A percentile compares a stretch with the other conserved stretches of the same genome.
Conservation (phyloP, 805 yeast genomes). For the Kodamaea hsintzibuensis region DNA sequence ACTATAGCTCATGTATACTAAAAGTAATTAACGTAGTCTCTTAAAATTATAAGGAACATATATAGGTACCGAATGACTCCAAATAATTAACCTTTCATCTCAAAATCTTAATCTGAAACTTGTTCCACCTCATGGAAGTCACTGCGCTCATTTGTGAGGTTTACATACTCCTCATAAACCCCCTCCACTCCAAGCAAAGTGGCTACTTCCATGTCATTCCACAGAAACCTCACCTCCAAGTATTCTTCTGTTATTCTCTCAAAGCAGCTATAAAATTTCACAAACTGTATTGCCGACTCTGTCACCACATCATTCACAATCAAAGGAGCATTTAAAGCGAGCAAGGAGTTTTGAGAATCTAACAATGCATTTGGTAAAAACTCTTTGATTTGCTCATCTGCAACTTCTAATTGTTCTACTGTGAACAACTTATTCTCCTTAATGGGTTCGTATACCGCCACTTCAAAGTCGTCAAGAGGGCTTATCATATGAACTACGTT, state of each 20-base stretch:
- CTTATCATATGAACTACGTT: conserved; percentile 73
- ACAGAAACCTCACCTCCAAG: conserved; percentile 41
- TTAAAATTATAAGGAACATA: too few species aligned
- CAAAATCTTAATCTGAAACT: not conserved
- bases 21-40: too few species aligned
- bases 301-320: conserved; percentile 57
- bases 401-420: conserved; percentile 41
- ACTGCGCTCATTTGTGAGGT: not conserved
- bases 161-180: conserved; percentile 20
- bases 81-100: too few species aligned
- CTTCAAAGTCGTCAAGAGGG: conserved; percentile 61
- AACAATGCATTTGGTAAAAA: conserved; percentile 62
- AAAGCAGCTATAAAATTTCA: conserved; percentile 47
- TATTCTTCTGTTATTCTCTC: conserved; percentile 36
- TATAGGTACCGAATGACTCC: too few species aligned
- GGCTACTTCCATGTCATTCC: conserved; percentile 62
- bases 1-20: too few species aligned
- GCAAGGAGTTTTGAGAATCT: conserved; percentile 56
- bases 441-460: conserved; percentile 64
- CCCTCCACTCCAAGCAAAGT: conserved; percentile 71
- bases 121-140: not conserved
- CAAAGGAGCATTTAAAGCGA: conserved; percentile 63
- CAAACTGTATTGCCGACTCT: conserved; percentile 49
- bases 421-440: conserved; percentile 60
- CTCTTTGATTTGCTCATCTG: conserved; percentile 47